These are phyloP conservation scores for Sporothrix luriei DNA, from an alignment of 2,329 filamentous ascomycete genomes.

Conservation along the genomic window DNA sequence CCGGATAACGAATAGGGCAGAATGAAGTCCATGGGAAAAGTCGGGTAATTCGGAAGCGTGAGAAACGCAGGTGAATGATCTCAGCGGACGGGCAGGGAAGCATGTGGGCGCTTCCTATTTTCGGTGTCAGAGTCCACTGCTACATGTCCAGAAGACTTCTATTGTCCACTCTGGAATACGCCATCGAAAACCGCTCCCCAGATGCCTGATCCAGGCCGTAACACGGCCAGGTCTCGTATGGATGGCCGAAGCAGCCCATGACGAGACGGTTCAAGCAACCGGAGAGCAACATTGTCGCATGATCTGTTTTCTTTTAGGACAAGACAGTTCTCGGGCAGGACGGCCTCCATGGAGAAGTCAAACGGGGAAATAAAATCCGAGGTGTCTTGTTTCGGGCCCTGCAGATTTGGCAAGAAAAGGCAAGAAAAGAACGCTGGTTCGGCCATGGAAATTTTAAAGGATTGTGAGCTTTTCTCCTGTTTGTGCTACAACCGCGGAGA, in stretches of 20 bases:
- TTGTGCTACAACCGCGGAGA: slow-evolving; percentile 5
- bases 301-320: not conserved
- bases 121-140: not conserved
- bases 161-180: slow-evolving; percentile 1
- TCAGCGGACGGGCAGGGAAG: slow-evolving; percentile 7
- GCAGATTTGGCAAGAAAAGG: not conserved
- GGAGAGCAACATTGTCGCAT: not conserved
- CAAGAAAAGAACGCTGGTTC: no score
- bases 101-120: slow-evolving; percentile 6
- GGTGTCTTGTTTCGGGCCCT: slow-evolving; percentile 1
- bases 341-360: slow-evolving; percentile 17
- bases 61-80: not conserved
- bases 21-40: not conserved
- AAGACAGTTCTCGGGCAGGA: not conserved
- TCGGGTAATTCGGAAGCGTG: slow-evolving; percentile 11
- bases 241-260: not conserved
- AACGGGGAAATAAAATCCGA: slow-evolving; percentile 23
- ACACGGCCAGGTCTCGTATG: not conserved
- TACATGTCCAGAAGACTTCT: not conserved
- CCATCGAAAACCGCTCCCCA: not conserved
- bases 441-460: not conserved
- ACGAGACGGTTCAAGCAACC: not conserved
- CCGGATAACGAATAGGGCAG: not conserved
- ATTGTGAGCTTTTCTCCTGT: not conserved
- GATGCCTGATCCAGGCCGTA: not conserved